Conservation (phyloP, 2,329 filamentous ascomycete species). For the Aspergillus neoniger region DNA sequence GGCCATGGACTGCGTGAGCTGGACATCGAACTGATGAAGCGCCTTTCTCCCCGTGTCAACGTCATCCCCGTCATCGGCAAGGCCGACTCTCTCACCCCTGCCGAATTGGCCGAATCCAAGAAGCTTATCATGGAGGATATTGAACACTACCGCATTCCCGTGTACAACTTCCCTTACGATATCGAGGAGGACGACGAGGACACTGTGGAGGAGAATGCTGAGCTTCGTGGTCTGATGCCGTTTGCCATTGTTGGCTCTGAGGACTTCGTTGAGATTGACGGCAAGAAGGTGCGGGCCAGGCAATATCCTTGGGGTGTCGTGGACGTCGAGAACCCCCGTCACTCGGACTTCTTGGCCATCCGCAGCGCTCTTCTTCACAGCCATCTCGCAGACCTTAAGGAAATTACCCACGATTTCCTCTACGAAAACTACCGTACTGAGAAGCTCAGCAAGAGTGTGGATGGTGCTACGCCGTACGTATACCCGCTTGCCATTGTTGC, state of each 20-base stretch:
- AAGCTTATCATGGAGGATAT: constrained; percentile 99
- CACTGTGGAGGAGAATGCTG: constrained; percentile 97
- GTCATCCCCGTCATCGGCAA: constrained; percentile 99
- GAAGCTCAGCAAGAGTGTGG: constrained; percentile 99
- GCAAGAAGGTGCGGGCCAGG: constrained; percentile 85
- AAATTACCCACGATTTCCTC: constrained; percentile 99
- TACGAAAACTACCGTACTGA: constrained; percentile 99
- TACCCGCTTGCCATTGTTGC: not conserved
- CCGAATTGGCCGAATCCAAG: constrained; percentile 97
- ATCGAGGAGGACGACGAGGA: constrained; percentile 99
- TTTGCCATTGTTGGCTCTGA: constrained; percentile 99
- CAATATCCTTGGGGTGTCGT: constrained; percentile 99
- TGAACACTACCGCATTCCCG: constrained; percentile 98
- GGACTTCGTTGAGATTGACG: constrained; percentile 90
- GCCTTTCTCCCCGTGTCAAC: constrained; percentile 95
- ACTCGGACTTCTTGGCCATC: constrained; percentile 97
- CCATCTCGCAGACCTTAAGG: constrained; percentile 96
- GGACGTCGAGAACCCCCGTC: constrained; percentile 97
- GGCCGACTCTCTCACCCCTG: constrained; percentile 93
- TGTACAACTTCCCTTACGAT: constrained; percentile 99
- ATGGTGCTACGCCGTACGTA: constrained; percentile 83
- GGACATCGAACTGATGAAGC: constrained; percentile 99
- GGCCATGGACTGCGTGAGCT: constrained; percentile 97
- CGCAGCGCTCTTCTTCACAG: constrained; percentile 95
- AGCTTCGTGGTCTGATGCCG: constrained; percentile 95